Evolutionary conservation across 1,139 yeast species (phyloP).

Genomic region (Nakaseomyces bracarensis): DNA sequence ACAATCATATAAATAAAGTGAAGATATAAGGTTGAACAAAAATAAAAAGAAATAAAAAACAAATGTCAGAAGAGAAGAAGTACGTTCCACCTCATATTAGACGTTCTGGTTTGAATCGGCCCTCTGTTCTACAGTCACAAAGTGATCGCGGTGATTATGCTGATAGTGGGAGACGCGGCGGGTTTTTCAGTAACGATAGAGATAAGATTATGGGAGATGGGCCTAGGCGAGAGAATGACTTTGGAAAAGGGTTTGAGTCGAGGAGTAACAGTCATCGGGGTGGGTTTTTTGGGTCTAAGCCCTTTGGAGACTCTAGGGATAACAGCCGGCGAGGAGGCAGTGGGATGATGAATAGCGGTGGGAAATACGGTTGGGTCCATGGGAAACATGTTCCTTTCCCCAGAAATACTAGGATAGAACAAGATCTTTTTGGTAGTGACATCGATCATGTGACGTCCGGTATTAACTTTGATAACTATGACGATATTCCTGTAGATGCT

Average conservation of each 20-base stretch:
- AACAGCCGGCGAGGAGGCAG: slow-evolving; percentile 18
- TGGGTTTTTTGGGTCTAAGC: slow-evolving; percentile 9
- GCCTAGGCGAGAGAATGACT: background rate
- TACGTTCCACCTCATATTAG: slow-evolving; percentile 7
- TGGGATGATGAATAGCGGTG: background rate
- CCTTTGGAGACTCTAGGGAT: slow-evolving; percentile 12
- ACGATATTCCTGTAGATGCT: slow-evolving; percentile 96
- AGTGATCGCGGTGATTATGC: background rate
- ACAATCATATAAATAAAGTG: no score
- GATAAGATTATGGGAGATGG: slow-evolving; percentile 1
- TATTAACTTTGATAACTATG: slow-evolving; percentile 95
- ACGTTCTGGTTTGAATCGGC: background rate
- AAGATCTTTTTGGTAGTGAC: slow-evolving; percentile 85
- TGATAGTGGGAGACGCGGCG: background rate
- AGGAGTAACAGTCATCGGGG: slow-evolving; percentile 13
- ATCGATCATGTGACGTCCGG: slow-evolving; percentile 78
- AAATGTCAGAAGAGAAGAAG: slow-evolving; percentile 1
- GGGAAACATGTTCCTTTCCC: slow-evolving; percentile 85
- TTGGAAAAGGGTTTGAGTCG: background rate
- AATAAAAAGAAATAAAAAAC: no score
- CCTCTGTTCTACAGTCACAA: background rate
- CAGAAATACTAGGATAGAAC: slow-evolving; percentile 59
- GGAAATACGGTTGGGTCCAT: slow-evolving; percentile 53
- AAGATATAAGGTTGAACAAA: no score
- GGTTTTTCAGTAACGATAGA: slow-evolving; percentile 4